Base-by-base conservation (phyloP, 805 yeast species). In the Candida ortonii region DNA sequence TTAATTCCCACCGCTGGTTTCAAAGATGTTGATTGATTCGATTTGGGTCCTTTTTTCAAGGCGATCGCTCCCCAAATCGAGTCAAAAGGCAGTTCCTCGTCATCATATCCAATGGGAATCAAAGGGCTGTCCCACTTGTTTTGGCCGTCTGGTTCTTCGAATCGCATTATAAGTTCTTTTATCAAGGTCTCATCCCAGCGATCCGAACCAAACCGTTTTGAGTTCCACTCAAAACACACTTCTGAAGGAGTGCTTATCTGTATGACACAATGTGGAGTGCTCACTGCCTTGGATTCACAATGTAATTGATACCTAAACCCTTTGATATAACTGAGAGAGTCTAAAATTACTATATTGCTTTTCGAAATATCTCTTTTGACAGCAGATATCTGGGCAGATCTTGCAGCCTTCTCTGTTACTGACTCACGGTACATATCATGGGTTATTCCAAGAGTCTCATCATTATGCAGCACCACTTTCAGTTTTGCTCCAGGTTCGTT, bases 61-160 rank as follows among this genome's bases (percentile, higher is more conserved):
- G 76, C 80, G 3, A 82, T 50, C 1, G 78, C 71, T 30, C 70
- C 70, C 79, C 82, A 79, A 2, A 93, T 71, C 12, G 77, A 84
- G 2, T 80, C 82, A 14, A 81, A 57, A 0, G 88, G 84, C 16
- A 80, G 52, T 3, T 59, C 61, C 11, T 64, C 65, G 20, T 80
- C 80, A 31, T 73, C 77, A 49, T 66, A 71, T 3, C 78, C 72
- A 1, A 89, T 60, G 0, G 86, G 77, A 53, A 88, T 80, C 41
- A 90, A 63, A 5, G 98, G 98, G 4, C 95, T 78, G 53, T 93
- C 98, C 98, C 98, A 93, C 40, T 96, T 65, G 17, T 81, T 76
- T 50, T 76, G 74, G 20, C 79, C 78, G 53, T 86, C 83, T 1
- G 98, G 98, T 56, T 93, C 98, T 60, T 93, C 98, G 53, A 80